Evolutionary conservation across 805 yeast species (phyloP).

Genomic region (Candida tibetensis): DNA sequence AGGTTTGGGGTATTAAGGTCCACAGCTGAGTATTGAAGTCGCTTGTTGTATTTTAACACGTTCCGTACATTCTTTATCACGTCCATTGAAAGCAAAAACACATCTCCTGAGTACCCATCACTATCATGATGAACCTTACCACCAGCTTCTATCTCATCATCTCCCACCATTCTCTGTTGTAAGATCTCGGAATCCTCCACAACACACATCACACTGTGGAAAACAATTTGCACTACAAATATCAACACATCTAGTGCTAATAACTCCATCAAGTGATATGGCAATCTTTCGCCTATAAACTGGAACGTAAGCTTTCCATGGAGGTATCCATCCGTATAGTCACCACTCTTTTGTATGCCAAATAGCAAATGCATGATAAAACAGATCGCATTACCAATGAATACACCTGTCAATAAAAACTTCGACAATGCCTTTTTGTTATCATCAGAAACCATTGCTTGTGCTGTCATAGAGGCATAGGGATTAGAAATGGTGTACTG

Average conservation of each 20-base stretch:
- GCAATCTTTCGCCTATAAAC: conserved; percentile 39
- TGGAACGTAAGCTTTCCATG: conserved; percentile 36
- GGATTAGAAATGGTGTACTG: conserved; percentile 33
- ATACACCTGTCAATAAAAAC: conserved; percentile 23
- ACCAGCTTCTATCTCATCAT: conserved; percentile 4
- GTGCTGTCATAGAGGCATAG: conserved; percentile 12
- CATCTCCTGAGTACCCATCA: conserved; percentile 43
- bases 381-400: conserved; percentile 22
- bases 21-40: conserved; percentile 1
- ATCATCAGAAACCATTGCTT: conserved; percentile 21
- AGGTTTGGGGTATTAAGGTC: too few species aligned
- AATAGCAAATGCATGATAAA: conserved; percentile 26
- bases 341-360: conserved; percentile 20
- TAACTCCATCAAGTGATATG: conserved; percentile 24
- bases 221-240: conserved; percentile 27
- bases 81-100: conserved; percentile 27
- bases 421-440: conserved; percentile 26
- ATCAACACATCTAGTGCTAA: conserved; percentile 26
- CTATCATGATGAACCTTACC: conserved; percentile 16
- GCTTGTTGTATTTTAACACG: conserved; percentile 7
- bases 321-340: conserved; percentile 17
- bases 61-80: conserved; percentile 13
- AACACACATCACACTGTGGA: conserved; percentile 32
- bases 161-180: conserved; percentile 6
- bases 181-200: conserved; percentile 31